phyloP scores from a whole-genome alignment of 2,329 filamentous ascomycete species.

The Trichophyton rubrum region DNA sequence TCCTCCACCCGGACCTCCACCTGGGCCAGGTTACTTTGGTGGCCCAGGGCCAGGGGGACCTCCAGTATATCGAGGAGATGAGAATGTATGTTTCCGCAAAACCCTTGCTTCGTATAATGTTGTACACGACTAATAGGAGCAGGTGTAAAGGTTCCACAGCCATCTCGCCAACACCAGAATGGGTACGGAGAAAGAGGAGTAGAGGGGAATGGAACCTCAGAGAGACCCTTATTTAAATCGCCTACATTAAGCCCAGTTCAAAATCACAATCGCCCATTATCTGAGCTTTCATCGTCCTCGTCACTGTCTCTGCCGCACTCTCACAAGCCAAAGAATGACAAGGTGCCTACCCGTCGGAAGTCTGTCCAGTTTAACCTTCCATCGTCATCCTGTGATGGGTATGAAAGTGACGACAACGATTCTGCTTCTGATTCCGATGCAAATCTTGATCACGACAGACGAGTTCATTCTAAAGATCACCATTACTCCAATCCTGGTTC shows the following conservation, averaged over 20 bases:
- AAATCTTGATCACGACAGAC: constrained; percentile 12
- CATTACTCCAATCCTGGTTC: not conserved
- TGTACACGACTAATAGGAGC: not conserved
- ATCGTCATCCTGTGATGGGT: constrained; percentile 18
- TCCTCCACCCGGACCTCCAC: constrained; percentile 30
- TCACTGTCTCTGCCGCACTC: constrained; percentile 7
- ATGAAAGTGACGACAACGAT: constrained; percentile 34
- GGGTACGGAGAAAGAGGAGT: constrained; percentile 5
- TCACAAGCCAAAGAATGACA: constrained; percentile 16
- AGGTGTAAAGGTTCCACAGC: constrained; percentile 5
- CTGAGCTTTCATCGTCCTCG: not conserved
- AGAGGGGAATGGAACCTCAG: not conserved
- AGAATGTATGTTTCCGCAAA: constrained; percentile 37
- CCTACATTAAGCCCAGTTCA: not conserved
- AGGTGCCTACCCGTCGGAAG: constrained; percentile 4
- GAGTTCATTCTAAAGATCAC: not conserved
- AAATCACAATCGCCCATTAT: not conserved
- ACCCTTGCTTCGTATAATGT: constrained; percentile 16
- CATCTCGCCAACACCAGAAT: not conserved
- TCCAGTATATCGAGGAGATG: constrained; percentile 31
- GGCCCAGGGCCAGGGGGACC: constrained; percentile 19
- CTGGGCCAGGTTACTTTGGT: constrained; percentile 27
- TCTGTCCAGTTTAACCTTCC: constrained; percentile 14
- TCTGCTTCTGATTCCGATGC: constrained; percentile 22
- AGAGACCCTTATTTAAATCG: not conserved